Base-by-base conservation (phyloP, 1,139 yeast genomes). In the Lizanozyma gosingica region DNA sequence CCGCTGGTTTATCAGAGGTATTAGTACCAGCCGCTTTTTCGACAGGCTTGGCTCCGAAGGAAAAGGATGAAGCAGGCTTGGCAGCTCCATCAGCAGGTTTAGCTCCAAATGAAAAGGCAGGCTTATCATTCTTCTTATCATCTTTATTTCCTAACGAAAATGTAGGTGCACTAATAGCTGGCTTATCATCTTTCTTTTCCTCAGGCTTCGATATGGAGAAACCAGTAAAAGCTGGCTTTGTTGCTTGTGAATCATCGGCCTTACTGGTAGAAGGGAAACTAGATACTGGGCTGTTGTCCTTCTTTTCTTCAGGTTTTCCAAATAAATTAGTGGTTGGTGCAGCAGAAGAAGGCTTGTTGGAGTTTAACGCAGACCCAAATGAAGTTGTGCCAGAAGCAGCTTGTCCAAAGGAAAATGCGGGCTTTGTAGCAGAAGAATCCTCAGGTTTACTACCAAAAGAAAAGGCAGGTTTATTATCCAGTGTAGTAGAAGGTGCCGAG, bases 51-150 rank as follows among this genome's bases (percentile, higher is more conserved):
- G 34, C 27, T 6, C 29, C 29, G 11, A 22, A 18, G 40, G 22
- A 14, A 36, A 15, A 14, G 45, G 46, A 14, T 43, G 46, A 14
- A 41, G 47, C 42, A 47, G 40, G 36, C 44, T 43, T 3, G 46
- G 54, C n/a, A 46, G 45, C 4, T 47, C 40, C 15, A 11, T 54
- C 43, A 15, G 49, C 49, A n/a, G 59, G 45, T 34, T 60, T 55
- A 14, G 56, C 49, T 22, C 66, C 65, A 42, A 59, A 59, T 6
- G 58, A 50, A 40, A 55, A 52, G n/a, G 55, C 45, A 6, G 58
- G 50, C 16, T 49, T 57, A 34, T 45, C 55, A 35, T 49, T 52
- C 37, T 58, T 51, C 36, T 53, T 43, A 36, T 52, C 52, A 36
- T 52, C 50, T 40, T 44, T 44, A 14, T 43, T 17, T 45, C 53